Percentiles rank a stretch among this genome's conserved stretches.
phyloP scores from a whole-genome alignment of 1,284 basidiomycete species.

The Puccinia novopanici region DNA sequence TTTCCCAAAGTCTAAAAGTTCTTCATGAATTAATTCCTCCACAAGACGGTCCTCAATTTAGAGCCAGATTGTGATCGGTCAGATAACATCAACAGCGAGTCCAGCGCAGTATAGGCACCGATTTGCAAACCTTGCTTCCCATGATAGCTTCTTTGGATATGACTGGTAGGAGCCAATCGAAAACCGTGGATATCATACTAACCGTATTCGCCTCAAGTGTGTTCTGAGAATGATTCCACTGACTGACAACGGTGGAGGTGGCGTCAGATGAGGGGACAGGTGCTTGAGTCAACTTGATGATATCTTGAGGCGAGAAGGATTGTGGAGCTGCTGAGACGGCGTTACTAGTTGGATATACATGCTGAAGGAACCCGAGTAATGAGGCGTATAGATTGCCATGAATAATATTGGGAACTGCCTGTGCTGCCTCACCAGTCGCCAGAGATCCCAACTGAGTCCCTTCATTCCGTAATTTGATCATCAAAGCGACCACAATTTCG shows the following conservation, averaged over 20 bases:
- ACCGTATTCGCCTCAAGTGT: conserved; percentile 44
- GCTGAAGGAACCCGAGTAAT: conserved; percentile 47
- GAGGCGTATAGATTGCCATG: conserved; percentile 51
- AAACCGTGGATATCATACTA: conserved; percentile 62
- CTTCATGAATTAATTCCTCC: conserved; percentile 75
- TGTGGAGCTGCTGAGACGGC: conserved; percentile 19
- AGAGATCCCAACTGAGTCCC: conserved; percentile 42
- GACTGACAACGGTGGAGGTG: conserved; percentile 30
- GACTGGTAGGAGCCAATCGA: conserved; percentile 74
- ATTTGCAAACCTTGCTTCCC: conserved; percentile 93
- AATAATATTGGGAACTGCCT: conserved; percentile 49
- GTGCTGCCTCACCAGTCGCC: conserved; percentile 45
- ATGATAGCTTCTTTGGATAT: conserved; percentile 88
- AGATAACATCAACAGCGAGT: conserved; percentile 66
- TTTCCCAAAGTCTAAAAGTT: conserved; percentile 80
- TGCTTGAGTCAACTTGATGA: conserved; percentile 14
- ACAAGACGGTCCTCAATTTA: conserved; percentile 62
- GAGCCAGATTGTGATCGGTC: conserved; percentile 63
- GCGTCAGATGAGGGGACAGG: conserved; percentile 26
- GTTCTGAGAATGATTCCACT: conserved; percentile 25
- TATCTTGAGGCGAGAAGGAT: conserved; percentile 25
- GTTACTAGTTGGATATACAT: conserved; percentile 47
- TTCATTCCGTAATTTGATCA: conserved; percentile 47
- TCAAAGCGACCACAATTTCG: conserved; percentile 50
- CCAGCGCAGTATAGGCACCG: conserved; percentile 85